phyloP scores from a whole-genome alignment of 495 filamentous ascomycete species.

The Tuber borchii region DNA sequence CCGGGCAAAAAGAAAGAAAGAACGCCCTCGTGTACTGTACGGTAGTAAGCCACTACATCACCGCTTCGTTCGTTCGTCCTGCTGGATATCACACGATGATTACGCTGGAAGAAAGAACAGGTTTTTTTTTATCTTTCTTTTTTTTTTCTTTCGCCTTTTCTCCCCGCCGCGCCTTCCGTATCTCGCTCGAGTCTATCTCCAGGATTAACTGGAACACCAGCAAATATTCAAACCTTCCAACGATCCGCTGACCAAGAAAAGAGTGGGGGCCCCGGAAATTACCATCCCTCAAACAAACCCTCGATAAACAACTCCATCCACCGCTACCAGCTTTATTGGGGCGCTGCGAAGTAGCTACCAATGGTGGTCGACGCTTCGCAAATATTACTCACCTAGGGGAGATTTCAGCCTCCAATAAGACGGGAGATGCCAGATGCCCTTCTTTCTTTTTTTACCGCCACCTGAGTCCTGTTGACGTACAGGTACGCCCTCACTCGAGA shows the following conservation, averaged over 20 bases:
- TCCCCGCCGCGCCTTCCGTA: background rate
- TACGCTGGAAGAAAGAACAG: background rate
- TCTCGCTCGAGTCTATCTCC: background rate
- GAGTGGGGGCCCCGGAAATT: background rate
- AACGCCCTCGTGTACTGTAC: background rate
- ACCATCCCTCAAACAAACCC: background rate
- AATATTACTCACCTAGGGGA: background rate
- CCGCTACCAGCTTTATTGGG: background rate
- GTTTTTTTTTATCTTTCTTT: background rate
- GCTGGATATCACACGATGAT: background rate
- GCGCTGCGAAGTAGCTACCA: background rate
- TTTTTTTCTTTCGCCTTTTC: background rate
- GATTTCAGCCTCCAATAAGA: background rate
- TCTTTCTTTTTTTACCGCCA: background rate
- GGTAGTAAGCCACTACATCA: background rate
- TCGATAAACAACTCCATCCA: background rate
- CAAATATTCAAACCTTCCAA: background rate
- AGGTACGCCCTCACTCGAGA: background rate
- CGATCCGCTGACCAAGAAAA: background rate
- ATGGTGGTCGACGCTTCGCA: background rate
- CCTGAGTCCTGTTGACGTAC: background rate
- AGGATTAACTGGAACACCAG: background rate
- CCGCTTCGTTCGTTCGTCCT: background rate
- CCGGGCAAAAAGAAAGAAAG: background rate
- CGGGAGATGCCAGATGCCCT: background rate